Base-by-base conservation (phyloP, 306 rosid species). In the Lablab purpureus region DNA sequence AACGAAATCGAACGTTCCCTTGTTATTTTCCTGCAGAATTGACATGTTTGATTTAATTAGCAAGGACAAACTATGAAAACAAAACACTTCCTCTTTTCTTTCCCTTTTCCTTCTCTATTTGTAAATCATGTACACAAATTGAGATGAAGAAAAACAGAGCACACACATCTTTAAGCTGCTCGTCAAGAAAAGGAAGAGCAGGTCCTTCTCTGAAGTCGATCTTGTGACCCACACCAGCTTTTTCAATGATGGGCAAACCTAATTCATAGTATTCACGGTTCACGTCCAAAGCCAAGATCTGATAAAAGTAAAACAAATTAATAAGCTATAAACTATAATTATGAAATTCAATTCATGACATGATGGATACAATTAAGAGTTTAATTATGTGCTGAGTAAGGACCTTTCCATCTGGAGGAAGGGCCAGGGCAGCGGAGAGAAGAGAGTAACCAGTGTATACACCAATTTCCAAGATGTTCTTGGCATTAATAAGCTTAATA, bases 381-480 rank as follows among this genome's bases (percentile, higher is more conserved):
- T 47, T n/a, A 27, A 9, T n/a, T n/a, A 18, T 71, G 23, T 28
- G 47, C 11, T 2, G 32, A 62, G 0, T 17, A 1, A 45, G 55
- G 18, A 92, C 97, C 97, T 87, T 86, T 86, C 98, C 98, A 76
- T 94, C 93, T 1, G 83, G 83, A 0, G 97, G 98, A 78, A 94
- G 82, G 51, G 98, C 98, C 6, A 94, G 86, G 55, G 98, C 98
- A 0, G 98, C 89, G 72, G 97, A 89, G 0, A 94, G 96, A 40
- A 94, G 87, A 45, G 98, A 94, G 78, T 94, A 94, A 21, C 97
- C 98, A 1, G 98, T 94, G 88, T 52, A 94, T 54, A 94, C 98
- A 64, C 98, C 98, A 43, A 94, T 94, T 87, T 93, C 98, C 86
- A 91, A 71, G 22, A 97, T 91, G 80, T 93, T 94, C 80, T 91